Evolutionary conservation across 164 flowering plant genomes (phyloP).

Genomic region (Aristolochia contorta): DNA sequence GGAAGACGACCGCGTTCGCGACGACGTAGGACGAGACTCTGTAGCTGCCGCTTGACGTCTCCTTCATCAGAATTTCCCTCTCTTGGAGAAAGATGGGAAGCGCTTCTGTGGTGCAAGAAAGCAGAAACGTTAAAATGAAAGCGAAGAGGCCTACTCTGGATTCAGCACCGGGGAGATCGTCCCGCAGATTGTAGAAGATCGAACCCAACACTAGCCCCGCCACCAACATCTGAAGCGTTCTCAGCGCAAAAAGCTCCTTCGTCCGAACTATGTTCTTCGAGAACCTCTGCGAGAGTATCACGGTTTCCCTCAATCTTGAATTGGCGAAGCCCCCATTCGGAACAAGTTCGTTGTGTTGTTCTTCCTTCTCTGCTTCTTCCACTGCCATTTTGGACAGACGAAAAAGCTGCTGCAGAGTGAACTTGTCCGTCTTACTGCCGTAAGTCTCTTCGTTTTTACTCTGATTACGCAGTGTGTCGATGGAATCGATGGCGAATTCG

Average conservation of each 20-base stretch:
- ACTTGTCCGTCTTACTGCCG: slow-evolving; percentile 21
- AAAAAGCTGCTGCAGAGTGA: slow-evolving; percentile 74
- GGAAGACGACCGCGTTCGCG: slow-evolving; percentile 76
- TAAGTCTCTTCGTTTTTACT: slow-evolving; percentile 3
- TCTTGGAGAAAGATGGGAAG: slow-evolving; percentile 92
- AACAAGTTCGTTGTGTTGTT: neutral
- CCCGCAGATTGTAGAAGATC: slow-evolving; percentile 51
- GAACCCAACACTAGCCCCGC: slow-evolving; percentile 79
- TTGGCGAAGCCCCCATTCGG: slow-evolving; percentile 35
- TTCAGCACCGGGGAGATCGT: slow-evolving; percentile 46
- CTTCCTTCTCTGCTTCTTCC: slow-evolving; percentile 19
- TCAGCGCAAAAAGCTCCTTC: slow-evolving; percentile 65
- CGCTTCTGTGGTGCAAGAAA: slow-evolving; percentile 80
- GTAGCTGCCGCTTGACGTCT: slow-evolving; percentile 81
- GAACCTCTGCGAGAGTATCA: slow-evolving; percentile 63
- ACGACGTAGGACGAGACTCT: slow-evolving; percentile 83
- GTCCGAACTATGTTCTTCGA: slow-evolving; percentile 65
- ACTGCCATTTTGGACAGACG: slow-evolving; percentile 63
- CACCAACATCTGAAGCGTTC: slow-evolving; percentile 64
- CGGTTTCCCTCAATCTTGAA: slow-evolving; percentile 48
- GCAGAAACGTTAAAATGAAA: slow-evolving; percentile 65
- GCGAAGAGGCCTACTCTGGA: slow-evolving; percentile 88
- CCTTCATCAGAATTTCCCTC: slow-evolving; percentile 83
- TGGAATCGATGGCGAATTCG: slow-evolving; percentile 84
- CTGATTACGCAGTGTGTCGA: slow-evolving; percentile 31